Evolutionary conservation across 2,329 filamentous ascomycete species (phyloP).

Genomic region (Plectosphaerella sp.): DNA sequence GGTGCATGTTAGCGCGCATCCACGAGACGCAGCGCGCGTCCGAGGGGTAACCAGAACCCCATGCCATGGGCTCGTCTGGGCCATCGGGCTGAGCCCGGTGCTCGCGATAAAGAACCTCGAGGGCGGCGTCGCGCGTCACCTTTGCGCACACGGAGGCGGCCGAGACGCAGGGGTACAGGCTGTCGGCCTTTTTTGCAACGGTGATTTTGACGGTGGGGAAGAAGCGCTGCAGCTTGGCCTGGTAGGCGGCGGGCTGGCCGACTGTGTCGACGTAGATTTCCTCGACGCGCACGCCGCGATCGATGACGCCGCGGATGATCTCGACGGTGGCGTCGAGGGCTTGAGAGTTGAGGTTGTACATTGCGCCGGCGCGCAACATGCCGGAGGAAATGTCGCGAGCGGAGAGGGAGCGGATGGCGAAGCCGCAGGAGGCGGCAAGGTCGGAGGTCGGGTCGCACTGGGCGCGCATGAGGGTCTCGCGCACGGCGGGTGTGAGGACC

Average conservation of each 20-base stretch:
- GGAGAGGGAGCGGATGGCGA: conserved; percentile 77
- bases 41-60: conserved; percentile 93
- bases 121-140: conserved; percentile 85
- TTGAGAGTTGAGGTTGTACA: conserved; percentile 93
- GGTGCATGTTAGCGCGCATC: conserved; percentile 84
- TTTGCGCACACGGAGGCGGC: conserved; percentile 94
- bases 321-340: conserved; percentile 87
- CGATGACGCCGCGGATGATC: conserved; percentile 73
- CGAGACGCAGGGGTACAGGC: conserved; percentile 85
- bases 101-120: conserved; percentile 70
- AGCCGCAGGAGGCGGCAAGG: conserved; percentile 61
- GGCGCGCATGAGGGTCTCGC: conserved; percentile 62
- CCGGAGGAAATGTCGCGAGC: conserved; percentile 76
- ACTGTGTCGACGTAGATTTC: conserved; percentile 97
- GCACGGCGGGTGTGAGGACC: conserved; percentile 75
- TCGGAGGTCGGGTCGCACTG: conserved; percentile 62
- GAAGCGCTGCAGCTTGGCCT: conserved; percentile 74
- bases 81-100: conserved; percentile 25
- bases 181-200: conserved; percentile 88
- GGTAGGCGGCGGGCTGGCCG: conserved; percentile 76
- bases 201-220: conserved; percentile 76
- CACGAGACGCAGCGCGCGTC: conserved; percentile 77
- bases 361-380: conserved; percentile 63
- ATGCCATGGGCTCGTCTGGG: conserved; percentile 44
- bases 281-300: conserved; percentile 72